These are phyloP conservation scores for Phoma sp. DNA, from an alignment of 2,329 filamentous ascomycete genomes.

Conservation along the genomic window DNA sequence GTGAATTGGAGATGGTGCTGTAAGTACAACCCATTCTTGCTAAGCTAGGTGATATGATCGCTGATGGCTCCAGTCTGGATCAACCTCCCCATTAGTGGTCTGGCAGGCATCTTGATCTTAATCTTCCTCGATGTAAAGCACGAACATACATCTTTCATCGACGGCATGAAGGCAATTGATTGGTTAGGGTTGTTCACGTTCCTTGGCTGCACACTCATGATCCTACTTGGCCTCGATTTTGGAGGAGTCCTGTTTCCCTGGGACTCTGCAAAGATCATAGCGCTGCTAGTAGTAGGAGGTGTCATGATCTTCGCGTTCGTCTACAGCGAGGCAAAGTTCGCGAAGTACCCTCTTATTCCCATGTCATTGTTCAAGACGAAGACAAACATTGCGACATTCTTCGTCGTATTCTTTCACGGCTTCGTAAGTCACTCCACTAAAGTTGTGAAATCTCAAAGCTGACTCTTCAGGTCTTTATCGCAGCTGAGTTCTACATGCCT, in stretches of 20 bases:
- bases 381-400: slow-evolving; percentile 65
- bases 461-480: slow-evolving; percentile 50
- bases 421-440: slow-evolving; percentile 45
- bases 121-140: slow-evolving; percentile 63
- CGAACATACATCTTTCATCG: slow-evolving; percentile 55
- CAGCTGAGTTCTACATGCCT: slow-evolving; percentile 72
- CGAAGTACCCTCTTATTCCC: slow-evolving; percentile 72
- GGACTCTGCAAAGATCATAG: slow-evolving; percentile 61
- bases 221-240: slow-evolving; percentile 61
- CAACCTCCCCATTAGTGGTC: slow-evolving; percentile 59
- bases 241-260: slow-evolving; percentile 61
- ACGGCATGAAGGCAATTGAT: slow-evolving; percentile 60
- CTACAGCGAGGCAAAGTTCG: slow-evolving; percentile 67
- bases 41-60: too few relatives aligned
- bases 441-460: neutral
- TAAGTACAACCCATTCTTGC: slow-evolving; percentile 17
- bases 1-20: slow-evolving; percentile 60
- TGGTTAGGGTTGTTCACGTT: slow-evolving; percentile 61
- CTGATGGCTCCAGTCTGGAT: slow-evolving; percentile 53
- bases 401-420: slow-evolving; percentile 55
- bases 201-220: slow-evolving; percentile 57
- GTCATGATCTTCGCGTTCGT: slow-evolving; percentile 61
- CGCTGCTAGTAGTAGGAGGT: slow-evolving; percentile 59
- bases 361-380: slow-evolving; percentile 63
- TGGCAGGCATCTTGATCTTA: slow-evolving; percentile 57